Evolutionary conservation across 169 alveolate species (phyloP), one percentile per base, ranked within the genome.

Genomic region (Hepatocystis sp.): DNA sequence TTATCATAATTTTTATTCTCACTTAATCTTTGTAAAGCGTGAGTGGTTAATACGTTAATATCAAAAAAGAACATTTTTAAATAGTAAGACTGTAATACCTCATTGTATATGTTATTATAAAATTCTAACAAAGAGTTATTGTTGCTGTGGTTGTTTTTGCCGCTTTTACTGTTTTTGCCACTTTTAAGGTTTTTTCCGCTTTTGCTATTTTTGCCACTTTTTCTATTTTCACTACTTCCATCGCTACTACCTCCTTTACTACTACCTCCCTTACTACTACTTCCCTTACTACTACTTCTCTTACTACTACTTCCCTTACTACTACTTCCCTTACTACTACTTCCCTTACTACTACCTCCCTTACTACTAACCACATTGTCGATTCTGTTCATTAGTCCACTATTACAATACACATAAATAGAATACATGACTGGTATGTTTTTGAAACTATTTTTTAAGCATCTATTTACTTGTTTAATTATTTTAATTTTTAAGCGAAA

Each of bases 401-500:
- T 47, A 44, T 76, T 76, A 15, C 78, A 44, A 51, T 76, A 76
- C 46, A 76, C 15, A 39, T 42, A 76, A 17, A 58, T 28, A 17
- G 76, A 40, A 40, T 76, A 65, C 2, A 23, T 30, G 44, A 56
- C 55, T 15, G 15, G 23, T 44, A 15, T 52, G 28, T 76, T 34
- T 17, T 27, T 21, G 36, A 10, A 27, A 7, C 15, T 11, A 10
- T 19, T 27, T 15, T 64, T 76, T 30, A 76, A 49, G 51, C 27
- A 52, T 47, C 30, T 55, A 28, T 76, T 76, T 13, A 76, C 34
- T 44, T 76, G 60, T 11, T 58, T 56, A 44, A 76, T 19, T 58
- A 76, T 76, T 39, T 52, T 76, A 19, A 76, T 19, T 76, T 76
- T 76, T 56, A 76, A 76, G 40, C 88, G 25, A 52, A 58, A 76